phyloP scores from a whole-genome alignment of 495 filamentous ascomycete genomes.

The Penicillium bovifimosum region DNA sequence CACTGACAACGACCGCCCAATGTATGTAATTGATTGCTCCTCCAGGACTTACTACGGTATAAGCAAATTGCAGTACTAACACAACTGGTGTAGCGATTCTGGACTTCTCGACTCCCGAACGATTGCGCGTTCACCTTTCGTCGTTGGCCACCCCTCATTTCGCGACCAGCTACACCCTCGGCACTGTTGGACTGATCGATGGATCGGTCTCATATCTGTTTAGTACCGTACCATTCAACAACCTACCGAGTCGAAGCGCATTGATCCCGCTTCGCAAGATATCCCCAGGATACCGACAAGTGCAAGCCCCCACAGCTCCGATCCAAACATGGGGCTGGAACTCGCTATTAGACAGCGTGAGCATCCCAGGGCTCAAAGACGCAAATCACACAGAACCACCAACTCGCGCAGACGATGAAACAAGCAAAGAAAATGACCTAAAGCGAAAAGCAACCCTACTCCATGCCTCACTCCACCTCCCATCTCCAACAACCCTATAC shows the following conservation, averaged over 20 bases:
- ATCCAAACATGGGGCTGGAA: conserved; percentile 31
- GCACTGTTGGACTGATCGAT: conserved; percentile 79
- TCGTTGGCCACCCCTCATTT: conserved; percentile 88
- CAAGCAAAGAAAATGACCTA: conserved; percentile 12
- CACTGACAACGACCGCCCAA: conserved; percentile 79
- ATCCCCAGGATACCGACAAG: conserved; percentile 64
- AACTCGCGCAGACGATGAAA: conserved; percentile 4
- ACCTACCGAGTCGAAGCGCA: conserved; percentile 50
- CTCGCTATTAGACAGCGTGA: conserved; percentile 27
- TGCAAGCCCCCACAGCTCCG: conserved; percentile 41
- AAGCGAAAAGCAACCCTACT: conserved; percentile 59
- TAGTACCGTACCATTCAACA: conserved; percentile 65
- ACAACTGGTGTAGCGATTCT: conserved; percentile 55
- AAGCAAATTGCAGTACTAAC: neutral
- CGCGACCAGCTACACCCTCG: conserved; percentile 83
- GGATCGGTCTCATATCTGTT: conserved; percentile 90
- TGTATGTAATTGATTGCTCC: conserved; percentile 41
- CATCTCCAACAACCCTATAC: conserved; percentile 78
- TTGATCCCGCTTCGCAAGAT: conserved; percentile 59
- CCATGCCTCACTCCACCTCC: conserved; percentile 78
- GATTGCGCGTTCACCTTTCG: conserved; percentile 68
- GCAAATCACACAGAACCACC: neutral
- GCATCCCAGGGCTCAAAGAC: conserved; percentile 16
- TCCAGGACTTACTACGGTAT: neutral
- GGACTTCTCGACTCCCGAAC: conserved; percentile 79